phyloP scores from a whole-genome alignment of 176 grass and related monocot species.

The Zea mays region Zm-B73-REFERENCE-NAM-5.0 NC_050103.1:14993001-14993500 shows the following conservation, averaged over 20 bases:
- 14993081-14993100: constrained; percentile 15
- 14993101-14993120: neutral
- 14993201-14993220: neutral
- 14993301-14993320: neutral
- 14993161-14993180: neutral
- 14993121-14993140: neutral
- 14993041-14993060: constrained; percentile 16
- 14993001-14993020: neutral
- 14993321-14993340: neutral
- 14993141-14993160: neutral
- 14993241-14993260: neutral
- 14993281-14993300: neutral
- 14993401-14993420: neutral
- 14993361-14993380: neutral
- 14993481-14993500: neutral
- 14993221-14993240: neutral
- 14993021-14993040: neutral
- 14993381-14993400: neutral
- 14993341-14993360: neutral
- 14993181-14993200: neutral
- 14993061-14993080: neutral
- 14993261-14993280: neutral
- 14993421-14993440: neutral
- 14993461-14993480: neutral
- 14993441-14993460: neutral